Base-by-base conservation (phyloP, 177 flowering plant genomes). In the Viscum album region DNA sequence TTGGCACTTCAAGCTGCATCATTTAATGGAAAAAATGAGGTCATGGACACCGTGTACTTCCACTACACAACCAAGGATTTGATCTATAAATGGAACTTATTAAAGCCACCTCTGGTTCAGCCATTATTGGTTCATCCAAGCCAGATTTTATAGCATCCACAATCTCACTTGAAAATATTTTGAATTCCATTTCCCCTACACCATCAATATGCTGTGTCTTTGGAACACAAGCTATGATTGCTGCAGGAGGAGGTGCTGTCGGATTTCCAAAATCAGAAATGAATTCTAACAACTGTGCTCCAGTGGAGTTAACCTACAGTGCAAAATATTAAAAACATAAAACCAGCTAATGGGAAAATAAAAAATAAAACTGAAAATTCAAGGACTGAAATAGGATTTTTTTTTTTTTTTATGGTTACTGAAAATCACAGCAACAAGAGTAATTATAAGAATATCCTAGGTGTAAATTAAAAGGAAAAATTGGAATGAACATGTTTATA, bases 171-270 rank as follows among this genome's bases (percentile, higher is more conserved):
- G 97, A 85, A 31, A 83, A 74, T 81, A 95, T 88, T 73, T 74
- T 81, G 71, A 95, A 90, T 35, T 86, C 96, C n/a, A 86, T 78
- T 80, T 95, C 99, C 74, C 97, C 98, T 4, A 75, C 35, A 72
- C 83, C 98, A 71, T 95, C 98, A 70, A 82, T 72, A 73, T 95
- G 95, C 56, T 87, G 83, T 73, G 83, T 92, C 72, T 75, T 90
- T 8, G 99, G 99, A 71, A 95, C 94, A 80, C 99, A 95, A 17
- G 98, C 99, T 76, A 95, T 96, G 75, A 95, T 88, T 28, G 99
- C 98, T 28, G 99, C 90, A 74, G 99, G 96, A 76, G 76, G 81
- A 12, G 99, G 96, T 73, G 98, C 95, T 74, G 83, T 80, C 70
- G 89, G 85, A 56, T 83, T 85, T 70, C 96, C 99, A 85, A 82